phyloP scores from a whole-genome alignment of 441 rosid species.

The Populus hybrid region DNA sequence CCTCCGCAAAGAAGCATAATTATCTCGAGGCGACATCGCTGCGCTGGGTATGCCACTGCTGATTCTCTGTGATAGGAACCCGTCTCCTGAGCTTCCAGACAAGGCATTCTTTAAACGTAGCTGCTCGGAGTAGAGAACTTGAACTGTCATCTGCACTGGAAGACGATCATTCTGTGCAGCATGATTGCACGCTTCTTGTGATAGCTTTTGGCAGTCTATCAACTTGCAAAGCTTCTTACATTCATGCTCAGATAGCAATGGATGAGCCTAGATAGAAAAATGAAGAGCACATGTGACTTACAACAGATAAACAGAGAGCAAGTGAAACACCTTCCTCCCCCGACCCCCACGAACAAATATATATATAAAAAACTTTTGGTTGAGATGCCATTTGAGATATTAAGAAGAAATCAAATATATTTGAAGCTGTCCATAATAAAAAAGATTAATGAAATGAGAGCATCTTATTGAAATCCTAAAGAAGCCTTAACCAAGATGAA shows the following conservation, averaged over 20 bases:
- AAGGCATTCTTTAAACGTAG: slow-evolving; percentile 62
- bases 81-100: slow-evolving; percentile 63
- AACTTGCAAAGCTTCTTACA: slow-evolving; percentile 68
- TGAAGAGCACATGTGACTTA: background rate
- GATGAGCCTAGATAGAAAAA: slow-evolving; percentile 55
- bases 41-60: slow-evolving; percentile 74
- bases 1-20: slow-evolving; percentile 76
- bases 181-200: slow-evolving; percentile 70
- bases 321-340: background rate
- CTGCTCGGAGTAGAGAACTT: slow-evolving; percentile 65
- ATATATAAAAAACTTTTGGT: too few species aligned
- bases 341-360: background rate
- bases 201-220: slow-evolving; percentile 68
- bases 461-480: background rate
- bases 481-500: background rate
- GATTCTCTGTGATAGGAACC: slow-evolving; percentile 54
- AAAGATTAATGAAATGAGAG: background rate
- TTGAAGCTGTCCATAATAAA: background rate
- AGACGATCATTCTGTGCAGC: slow-evolving; percentile 76
- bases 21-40: slow-evolving; percentile 81
- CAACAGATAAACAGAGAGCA: background rate
- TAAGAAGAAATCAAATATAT: background rate
- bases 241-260: slow-evolving; percentile 64
- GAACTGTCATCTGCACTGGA: slow-evolving; percentile 59
- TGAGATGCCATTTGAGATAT: background rate